Conservation (phyloP, 202 grass and related monocot species). For the Musa balbisiana region DNA sequence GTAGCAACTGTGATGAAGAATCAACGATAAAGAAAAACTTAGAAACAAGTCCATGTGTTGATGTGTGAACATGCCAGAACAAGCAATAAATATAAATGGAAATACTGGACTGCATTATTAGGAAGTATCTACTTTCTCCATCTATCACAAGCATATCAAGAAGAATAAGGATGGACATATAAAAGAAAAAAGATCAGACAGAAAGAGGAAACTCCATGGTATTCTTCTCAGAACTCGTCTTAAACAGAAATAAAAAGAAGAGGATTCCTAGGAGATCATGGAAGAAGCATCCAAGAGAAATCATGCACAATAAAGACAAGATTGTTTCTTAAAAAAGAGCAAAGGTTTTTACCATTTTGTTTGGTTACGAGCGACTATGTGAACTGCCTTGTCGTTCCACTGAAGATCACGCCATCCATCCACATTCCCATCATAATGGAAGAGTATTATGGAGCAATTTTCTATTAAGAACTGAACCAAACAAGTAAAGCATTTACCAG, state of each 20-base stretch:
- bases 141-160: too few species aligned
- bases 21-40: background rate
- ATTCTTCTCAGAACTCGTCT: too few species aligned
- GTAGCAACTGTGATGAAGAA: background rate
- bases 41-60: too few species aligned
- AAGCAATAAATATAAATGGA: too few species aligned
- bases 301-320: background rate
- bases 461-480: slow-evolving; percentile 59
- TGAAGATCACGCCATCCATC: slow-evolving; percentile 76
- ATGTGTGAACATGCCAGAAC: too few species aligned
- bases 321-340: background rate
- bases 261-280: background rate
- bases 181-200: too few species aligned
- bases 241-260: too few species aligned
- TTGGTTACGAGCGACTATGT: slow-evolving; percentile 81
- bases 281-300: background rate
- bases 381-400: slow-evolving; percentile 79
- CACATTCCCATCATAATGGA: slow-evolving; percentile 93
- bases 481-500: slow-evolving; percentile 10
- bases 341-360: slow-evolving; percentile 68
- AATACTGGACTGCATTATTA: too few species aligned
- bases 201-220: too few species aligned
- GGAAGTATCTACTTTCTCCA: too few species aligned
- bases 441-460: slow-evolving; percentile 79
- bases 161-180: too few species aligned